phyloP scores from a whole-genome alignment of 208 protist genomes.

The Trypanosoma cruzi region DNA sequence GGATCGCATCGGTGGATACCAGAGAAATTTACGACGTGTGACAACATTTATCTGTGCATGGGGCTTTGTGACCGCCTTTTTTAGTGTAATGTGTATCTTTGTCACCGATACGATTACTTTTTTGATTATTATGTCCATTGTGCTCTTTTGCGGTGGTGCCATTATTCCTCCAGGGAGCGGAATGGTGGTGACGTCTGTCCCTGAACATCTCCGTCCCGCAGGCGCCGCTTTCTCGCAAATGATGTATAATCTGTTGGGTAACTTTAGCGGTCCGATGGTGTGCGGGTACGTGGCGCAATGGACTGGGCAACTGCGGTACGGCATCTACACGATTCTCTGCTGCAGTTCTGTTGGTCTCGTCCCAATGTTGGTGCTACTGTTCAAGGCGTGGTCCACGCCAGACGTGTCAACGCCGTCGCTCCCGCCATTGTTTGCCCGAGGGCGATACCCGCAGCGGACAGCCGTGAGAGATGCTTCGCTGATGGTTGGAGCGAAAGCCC shows the following conservation, averaged over 20 bases:
- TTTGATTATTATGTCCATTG: constrained; percentile 75
- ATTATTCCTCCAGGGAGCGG: constrained; percentile 81
- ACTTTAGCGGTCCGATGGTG: constrained; percentile 89
- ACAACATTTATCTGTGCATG: constrained; percentile 56
- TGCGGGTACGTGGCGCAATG: constrained; percentile 75
- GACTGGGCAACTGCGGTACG: constrained; percentile 71
- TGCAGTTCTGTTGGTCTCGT: constrained; percentile 65
- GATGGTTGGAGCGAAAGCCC: too few relatives aligned
- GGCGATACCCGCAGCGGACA: background rate
- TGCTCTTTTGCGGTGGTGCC: constrained; percentile 89
- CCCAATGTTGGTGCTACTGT: constrained; percentile 53
- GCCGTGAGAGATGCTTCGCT: background rate
- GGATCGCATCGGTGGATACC: constrained; percentile 87
- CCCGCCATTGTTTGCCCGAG: background rate
- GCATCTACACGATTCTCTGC: constrained; percentile 71
- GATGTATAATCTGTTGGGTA: constrained; percentile 88
- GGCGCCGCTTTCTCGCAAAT: constrained; percentile 84
- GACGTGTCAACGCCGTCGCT: background rate
- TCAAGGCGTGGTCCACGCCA: constrained; percentile 28
- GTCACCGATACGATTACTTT: constrained; percentile 60
- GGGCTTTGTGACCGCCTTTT: constrained; percentile 55
- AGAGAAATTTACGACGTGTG: constrained; percentile 63
- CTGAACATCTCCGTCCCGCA: constrained; percentile 50
- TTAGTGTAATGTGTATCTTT: constrained; percentile 82
- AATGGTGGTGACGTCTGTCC: constrained; percentile 76